Conservation (phyloP, 345 rosid species). For the Diplotaxis tenuifolia region DNA sequence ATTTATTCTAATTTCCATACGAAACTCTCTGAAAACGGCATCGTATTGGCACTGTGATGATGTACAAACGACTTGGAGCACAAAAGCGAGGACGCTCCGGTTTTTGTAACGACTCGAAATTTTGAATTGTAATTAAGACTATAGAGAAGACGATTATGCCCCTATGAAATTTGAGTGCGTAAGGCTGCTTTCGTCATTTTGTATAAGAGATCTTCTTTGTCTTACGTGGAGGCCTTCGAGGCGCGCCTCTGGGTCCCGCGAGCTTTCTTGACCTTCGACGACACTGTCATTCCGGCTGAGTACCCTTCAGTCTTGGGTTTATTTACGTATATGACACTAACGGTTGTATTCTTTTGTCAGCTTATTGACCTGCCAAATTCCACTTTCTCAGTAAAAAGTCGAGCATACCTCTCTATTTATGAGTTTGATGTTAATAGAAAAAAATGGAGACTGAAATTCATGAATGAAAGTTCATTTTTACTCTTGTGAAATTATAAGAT, state of each 20-base stretch:
- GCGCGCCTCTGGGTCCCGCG: constrained; percentile 44
- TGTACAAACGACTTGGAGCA: not conserved
- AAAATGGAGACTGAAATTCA: not conserved
- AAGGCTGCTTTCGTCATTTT: constrained; percentile 16
- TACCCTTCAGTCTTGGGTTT: not conserved
- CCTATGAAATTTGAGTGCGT: not conserved
- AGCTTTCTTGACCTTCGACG: constrained; percentile 37
- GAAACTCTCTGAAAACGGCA: not conserved
- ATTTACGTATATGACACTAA: constrained; percentile 44
- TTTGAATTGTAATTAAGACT: constrained; percentile 39
- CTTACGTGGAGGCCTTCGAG: constrained; percentile 25
- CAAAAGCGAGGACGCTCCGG: constrained; percentile 33
- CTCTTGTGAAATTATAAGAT: not conserved
- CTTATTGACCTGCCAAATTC: not conserved
- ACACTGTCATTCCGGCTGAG: constrained; percentile 54
- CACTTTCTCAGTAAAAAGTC: not conserved
- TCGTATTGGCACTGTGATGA: not conserved
- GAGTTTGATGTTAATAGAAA: too few species aligned
- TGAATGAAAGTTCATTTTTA: not conserved
- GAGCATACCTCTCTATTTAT: too few species aligned
- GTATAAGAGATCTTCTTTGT: not conserved
- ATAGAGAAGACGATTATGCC: constrained; percentile 1
- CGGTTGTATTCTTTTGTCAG: constrained; percentile 48
- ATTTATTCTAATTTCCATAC: not conserved
- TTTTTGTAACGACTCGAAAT: constrained; percentile 52